Conservation (phyloP, 148 eudicot genomes). For the Tetragonia tetragonoides region DNA sequence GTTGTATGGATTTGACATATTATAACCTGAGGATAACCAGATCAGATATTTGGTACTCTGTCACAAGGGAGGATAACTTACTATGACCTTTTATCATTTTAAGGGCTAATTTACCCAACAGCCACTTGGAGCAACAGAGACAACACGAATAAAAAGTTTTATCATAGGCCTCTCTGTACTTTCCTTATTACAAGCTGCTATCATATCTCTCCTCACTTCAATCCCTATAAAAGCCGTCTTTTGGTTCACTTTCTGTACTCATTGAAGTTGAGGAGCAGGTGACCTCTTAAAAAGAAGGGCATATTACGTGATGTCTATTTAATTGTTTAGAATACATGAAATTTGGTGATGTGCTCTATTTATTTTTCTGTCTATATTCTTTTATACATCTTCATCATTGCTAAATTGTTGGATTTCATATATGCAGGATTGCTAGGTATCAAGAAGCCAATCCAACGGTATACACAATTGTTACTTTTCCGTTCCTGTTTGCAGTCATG, state of each 20-base stretch:
- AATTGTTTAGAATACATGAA: background rate
- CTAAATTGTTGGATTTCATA: conserved; percentile 4
- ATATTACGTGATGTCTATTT: background rate
- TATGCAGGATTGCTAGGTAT: conserved; percentile 56
- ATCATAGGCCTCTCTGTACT: too few relatives aligned
- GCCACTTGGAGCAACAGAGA: too few relatives aligned
- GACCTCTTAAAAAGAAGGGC: background rate
- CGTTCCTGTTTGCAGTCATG: conserved; percentile 67
- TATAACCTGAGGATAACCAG: too few relatives aligned
- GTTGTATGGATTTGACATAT: too few relatives aligned
- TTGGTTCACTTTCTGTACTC: conserved; percentile 6
- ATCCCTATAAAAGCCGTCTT: background rate
- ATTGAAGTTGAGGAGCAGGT: conserved; percentile 5
- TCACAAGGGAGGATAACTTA: too few relatives aligned
- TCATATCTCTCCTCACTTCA: background rate
- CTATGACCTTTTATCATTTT: too few relatives aligned
- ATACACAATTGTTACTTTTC: conserved; percentile 52
- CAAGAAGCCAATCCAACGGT: conserved; percentile 65
- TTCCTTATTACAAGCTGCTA: too few relatives aligned
- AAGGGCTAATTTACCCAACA: too few relatives aligned
- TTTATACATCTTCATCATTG: conserved; percentile 8
- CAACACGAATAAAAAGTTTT: too few relatives aligned
- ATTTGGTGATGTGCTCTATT: background rate
- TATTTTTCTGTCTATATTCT: background rate
- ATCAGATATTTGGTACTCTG: too few relatives aligned